Evolutionary conservation across 1,139 yeast species (phyloP).

Genomic region (Martiniozyma asiatica): DNA sequence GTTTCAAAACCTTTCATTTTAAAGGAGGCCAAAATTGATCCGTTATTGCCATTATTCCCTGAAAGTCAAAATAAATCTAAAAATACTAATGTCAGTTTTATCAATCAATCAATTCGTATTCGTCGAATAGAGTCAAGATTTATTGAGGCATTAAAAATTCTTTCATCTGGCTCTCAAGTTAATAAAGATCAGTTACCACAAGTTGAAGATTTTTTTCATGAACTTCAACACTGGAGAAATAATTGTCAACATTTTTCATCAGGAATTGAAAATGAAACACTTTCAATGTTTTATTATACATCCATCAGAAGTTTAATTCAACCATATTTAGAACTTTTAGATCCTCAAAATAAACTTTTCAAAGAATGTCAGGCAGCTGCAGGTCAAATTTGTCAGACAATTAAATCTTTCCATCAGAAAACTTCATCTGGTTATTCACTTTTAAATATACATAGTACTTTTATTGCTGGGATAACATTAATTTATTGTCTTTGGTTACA

Average conservation of each 20-base stretch:
- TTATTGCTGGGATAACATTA: conserved; percentile 50
- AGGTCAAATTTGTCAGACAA: conserved; percentile 47
- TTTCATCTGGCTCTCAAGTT: conserved; percentile 21
- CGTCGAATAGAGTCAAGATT: conserved; percentile 45
- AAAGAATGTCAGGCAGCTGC: conserved; percentile 54
- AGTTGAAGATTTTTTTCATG: conserved; percentile 34
- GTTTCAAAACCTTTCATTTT: conserved; percentile 42
- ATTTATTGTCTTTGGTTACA: conserved; percentile 51
- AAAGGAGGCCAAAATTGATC: conserved; percentile 32
- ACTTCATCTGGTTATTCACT: conserved; percentile 48
- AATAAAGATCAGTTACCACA: conserved; percentile 27
- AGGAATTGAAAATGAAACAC: conserved; percentile 39
- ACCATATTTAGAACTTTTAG: conserved; percentile 44
- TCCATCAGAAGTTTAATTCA: conserved; percentile 44
- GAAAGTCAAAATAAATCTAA: conserved; percentile 24
- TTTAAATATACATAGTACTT: conserved; percentile 48
- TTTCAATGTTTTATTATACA: conserved; percentile 41
- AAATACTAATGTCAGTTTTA: conserved; percentile 29
- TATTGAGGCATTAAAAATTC: conserved; percentile 35
- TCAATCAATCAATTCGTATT: conserved; percentile 39
- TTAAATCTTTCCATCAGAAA: conserved; percentile 45
- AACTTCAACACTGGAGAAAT: conserved; percentile 39
- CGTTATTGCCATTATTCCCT: conserved; percentile 36
- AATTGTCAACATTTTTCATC: conserved; percentile 30
- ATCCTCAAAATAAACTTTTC: conserved; percentile 44